Evolutionary conservation across 768 basidiomycete genomes (phyloP).

Genomic region (Macrocybe gigantea): DNA sequence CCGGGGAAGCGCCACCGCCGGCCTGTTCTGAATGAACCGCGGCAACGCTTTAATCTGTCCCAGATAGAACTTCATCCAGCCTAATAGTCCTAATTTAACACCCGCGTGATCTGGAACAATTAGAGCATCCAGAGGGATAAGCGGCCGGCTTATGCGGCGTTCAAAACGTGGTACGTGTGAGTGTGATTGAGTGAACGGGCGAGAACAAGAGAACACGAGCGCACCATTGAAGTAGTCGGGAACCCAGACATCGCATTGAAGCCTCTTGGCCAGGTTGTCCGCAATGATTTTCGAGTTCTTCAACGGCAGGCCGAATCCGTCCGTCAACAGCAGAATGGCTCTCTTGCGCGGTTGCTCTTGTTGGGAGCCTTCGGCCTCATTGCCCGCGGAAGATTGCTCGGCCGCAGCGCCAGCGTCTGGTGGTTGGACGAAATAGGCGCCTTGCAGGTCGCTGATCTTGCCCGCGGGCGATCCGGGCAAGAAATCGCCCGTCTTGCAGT

Average conservation of each 20-base stretch:
- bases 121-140: conserved; percentile 18
- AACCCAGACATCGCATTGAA: conserved; percentile 60
- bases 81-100: conserved; percentile 22
- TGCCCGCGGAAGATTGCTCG: too few species aligned
- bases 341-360: conserved; percentile 17
- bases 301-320: conserved; percentile 51
- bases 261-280: conserved; percentile 39
- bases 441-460: conserved; percentile 23
- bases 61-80: conserved; percentile 23
- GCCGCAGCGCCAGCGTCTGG: conserved; percentile 3
- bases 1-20: conserved; percentile 24
- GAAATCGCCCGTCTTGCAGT: conserved; percentile 39
- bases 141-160: conserved; percentile 20
- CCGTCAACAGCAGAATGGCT: conserved; percentile 50
- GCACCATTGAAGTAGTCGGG: conserved; percentile 58
- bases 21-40: conserved; percentile 23
- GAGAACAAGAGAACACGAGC: background rate
- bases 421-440: conserved; percentile 37
- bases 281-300: conserved; percentile 54
- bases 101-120: conserved; percentile 26
- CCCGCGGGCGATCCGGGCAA: conserved; percentile 45
- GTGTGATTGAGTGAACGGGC: background rate
- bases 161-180: background rate
- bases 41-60: conserved; percentile 22
- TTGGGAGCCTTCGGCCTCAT: too few species aligned